These are phyloP conservation scores for Gloeostereum incarnatum DNA, from an alignment of 768 basidiomycete species.

Conservation along the genomic window DNA sequence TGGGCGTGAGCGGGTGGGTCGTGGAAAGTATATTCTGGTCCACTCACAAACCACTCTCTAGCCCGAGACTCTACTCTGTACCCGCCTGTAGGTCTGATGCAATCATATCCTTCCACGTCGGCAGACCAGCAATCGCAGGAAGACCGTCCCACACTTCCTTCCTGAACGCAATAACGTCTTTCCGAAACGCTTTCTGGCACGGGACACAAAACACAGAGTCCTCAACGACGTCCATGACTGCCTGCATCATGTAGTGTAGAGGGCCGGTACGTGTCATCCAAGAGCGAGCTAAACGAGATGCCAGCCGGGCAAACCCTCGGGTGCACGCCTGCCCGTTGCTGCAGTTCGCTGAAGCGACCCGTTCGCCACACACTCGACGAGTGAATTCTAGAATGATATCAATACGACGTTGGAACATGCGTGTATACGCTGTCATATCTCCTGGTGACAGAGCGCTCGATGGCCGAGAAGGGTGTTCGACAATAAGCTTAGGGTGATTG, in stretches of 20 bases:
- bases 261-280: slow-evolving; percentile 45
- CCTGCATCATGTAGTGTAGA: slow-evolving; percentile 44
- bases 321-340: slow-evolving; percentile 20
- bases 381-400: slow-evolving; percentile 39
- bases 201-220: slow-evolving; percentile 30
- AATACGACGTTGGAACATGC: slow-evolving; percentile 49
- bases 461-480: slow-evolving; percentile 40
- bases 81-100: slow-evolving; percentile 15
- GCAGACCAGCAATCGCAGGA: slow-evolving; percentile 33
- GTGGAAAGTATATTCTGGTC: too few relatives aligned
- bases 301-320: slow-evolving; percentile 31
- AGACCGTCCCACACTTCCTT: slow-evolving; percentile 37
- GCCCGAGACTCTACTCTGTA: not conserved
- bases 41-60: too few relatives aligned
- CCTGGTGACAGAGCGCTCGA: slow-evolving; percentile 28
- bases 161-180: slow-evolving; percentile 28
- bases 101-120: slow-evolving; percentile 34
- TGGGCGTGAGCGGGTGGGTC: too few relatives aligned
- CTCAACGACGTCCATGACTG: slow-evolving; percentile 24
- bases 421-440: slow-evolving; percentile 41
- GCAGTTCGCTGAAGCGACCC: slow-evolving; percentile 20
- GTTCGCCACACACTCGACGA: slow-evolving; percentile 28
- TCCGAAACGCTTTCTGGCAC: slow-evolving; percentile 33
- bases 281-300: slow-evolving; percentile 32
- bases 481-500: slow-evolving; percentile 43